Evolutionary conservation across 441 rosid species (phyloP).

Genomic region (Pelargonium citronellum): DNA sequence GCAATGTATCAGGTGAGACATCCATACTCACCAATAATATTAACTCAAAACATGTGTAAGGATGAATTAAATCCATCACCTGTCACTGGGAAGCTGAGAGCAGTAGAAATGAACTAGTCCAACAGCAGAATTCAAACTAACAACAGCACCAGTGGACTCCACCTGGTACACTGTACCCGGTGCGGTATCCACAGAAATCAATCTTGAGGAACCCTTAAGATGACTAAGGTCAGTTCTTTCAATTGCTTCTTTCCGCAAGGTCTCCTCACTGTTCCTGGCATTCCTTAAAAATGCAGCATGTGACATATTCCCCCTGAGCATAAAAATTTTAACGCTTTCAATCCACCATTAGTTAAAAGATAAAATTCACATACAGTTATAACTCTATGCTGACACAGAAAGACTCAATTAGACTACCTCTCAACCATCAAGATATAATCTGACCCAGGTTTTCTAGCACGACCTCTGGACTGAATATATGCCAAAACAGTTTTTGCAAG

Average conservation of each 20-base stretch:
- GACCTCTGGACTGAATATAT: constrained; percentile 97
- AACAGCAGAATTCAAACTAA: constrained; percentile 96
- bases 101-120: constrained; percentile 95
- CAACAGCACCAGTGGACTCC: constrained; percentile 93
- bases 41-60: not conserved
- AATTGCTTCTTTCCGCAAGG: constrained; percentile 90
- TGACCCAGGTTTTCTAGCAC: constrained; percentile 99
- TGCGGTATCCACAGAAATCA: constrained; percentile 63
- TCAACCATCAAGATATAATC: constrained; percentile 98
- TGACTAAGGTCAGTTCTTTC: constrained; percentile 98
- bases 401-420: constrained; percentile 49
- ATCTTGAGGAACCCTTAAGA: constrained; percentile 80
- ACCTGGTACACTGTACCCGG: constrained; percentile 94
- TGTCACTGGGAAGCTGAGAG: constrained; percentile 97
- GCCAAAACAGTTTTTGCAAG: constrained; percentile 99
- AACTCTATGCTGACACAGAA: not conserved
- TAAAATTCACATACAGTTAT: not conserved
- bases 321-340: constrained; percentile 11
- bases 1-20: constrained; percentile 19
- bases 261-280: constrained; percentile 98
- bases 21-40: not conserved
- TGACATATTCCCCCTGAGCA: constrained; percentile 66
- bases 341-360: constrained; percentile 6
- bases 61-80: constrained; percentile 35
- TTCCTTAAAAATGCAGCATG: constrained; percentile 90